Conservation (phyloP, 306 rosid species). For the Cyclanthera cordifolia region DNA sequence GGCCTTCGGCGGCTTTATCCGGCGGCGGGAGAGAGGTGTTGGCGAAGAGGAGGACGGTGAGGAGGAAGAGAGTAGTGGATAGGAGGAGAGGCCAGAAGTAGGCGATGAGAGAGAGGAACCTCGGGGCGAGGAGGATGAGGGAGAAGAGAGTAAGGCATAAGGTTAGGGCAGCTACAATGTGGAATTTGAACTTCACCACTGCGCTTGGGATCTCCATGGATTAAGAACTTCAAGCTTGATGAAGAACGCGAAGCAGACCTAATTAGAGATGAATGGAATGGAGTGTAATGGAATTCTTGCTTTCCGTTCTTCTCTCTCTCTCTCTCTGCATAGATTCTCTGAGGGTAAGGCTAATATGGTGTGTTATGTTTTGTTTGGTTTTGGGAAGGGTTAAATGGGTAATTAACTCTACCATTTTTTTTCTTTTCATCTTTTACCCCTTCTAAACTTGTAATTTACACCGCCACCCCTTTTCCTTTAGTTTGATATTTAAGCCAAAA, state of each 20-base stretch:
- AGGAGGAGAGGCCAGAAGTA: constrained; percentile 90
- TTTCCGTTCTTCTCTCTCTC: not conserved
- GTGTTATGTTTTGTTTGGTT: not conserved
- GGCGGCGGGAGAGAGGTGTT: constrained; percentile 30
- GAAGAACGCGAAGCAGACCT: not conserved
- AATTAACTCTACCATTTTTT: not conserved
- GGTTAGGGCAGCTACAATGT: constrained; percentile 23
- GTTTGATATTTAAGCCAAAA: too few species aligned
- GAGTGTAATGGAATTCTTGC: not conserved
- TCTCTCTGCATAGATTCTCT: constrained; percentile 6
- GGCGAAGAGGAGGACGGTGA: constrained; percentile 48
- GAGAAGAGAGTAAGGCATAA: constrained; percentile 19
- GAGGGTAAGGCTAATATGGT: not conserved
- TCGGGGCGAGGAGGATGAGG: constrained; percentile 37
- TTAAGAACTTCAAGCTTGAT: not conserved
- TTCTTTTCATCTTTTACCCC: not conserved
- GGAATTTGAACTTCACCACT: constrained; percentile 38
- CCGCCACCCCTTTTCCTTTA: not conserved
- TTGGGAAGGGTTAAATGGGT: not conserved
- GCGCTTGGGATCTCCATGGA: constrained; percentile 69
- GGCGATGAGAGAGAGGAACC: constrained; percentile 43
- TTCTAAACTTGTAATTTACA: not conserved
- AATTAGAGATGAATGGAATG: not conserved
- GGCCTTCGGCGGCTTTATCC: constrained; percentile 41
- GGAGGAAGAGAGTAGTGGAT: constrained; percentile 71